Evolutionary conservation across 129 eudicot genomes (phyloP), one percentile per base, ranked within the genome.

Genomic region (Artemisia annua): DNA sequence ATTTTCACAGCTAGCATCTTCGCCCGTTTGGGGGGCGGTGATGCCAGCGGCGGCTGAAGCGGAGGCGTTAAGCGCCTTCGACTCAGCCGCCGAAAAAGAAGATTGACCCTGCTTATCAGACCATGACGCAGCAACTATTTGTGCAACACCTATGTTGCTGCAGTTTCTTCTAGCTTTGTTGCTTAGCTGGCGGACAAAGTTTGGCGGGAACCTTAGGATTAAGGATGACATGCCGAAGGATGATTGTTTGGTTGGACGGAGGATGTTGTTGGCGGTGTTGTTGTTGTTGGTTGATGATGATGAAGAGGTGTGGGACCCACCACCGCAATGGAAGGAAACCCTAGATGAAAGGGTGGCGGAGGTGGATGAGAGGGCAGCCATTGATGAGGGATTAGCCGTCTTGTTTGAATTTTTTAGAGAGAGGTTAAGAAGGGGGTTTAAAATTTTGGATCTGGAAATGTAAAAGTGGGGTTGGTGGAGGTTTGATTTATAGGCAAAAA

Each of bases 111-210:
- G 83, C 66, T 85, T 76, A 84, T 91, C 82, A 0, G 96, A 87
- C 98, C 98, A 92, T 14, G 98, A 87, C 65, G 98, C 98, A 43
- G 98, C 98, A 39, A 87, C 98, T 9, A 92, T 81, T 54, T 89
- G 98, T 7, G 98, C 96, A 46, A 92, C 98, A 13, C 98, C 98
- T 74, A 92, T 92, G 75, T 92, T 92, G 83, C 98, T 85, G 64
- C 96, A 92, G 81, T 92, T 92, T 76, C 98, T 81, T 60, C 98
- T 77, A 56, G 98, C 98, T 83, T 92, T 92, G 52, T 62, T 89
- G 86, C 96, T 92, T 30, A 92, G 84, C 85, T 92, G 98, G 7
- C 98, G 16, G 43, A 92, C 98, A 39, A 92, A 92, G 56, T 89
- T 87, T 0, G 98, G 98, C 2, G 98, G 98, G 56, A 92, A 92